A percentile compares a stretch with the other conserved stretches of the same genome.
Conservation (phyloP, 805 yeast species). For the Cyberlindnera xylosilytica region DNA sequence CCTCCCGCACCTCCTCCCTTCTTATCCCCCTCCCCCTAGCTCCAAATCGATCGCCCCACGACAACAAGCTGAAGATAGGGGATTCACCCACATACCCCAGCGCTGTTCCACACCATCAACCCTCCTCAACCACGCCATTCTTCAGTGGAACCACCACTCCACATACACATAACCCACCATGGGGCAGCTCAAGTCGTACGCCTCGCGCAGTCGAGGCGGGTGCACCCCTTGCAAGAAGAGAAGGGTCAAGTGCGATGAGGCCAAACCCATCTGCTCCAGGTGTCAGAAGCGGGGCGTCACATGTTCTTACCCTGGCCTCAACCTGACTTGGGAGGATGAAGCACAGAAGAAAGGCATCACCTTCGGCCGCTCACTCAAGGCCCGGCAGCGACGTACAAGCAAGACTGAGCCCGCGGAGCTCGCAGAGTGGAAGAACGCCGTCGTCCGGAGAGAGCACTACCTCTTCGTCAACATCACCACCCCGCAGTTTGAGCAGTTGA, state of each 20-base stretch:
- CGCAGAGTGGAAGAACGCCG: slow-evolving; percentile 6
- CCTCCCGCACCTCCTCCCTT: too few species aligned
- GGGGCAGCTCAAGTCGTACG: slow-evolving; percentile 25
- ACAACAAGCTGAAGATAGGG: too few species aligned
- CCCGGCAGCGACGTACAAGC: slow-evolving; percentile 13
- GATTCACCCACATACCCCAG: too few species aligned
- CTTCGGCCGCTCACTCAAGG: slow-evolving; percentile 35
- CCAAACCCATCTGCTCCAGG: slow-evolving; percentile 31
- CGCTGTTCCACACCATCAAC: too few species aligned
- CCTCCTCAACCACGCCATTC: neutral
- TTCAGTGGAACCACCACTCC: neutral
- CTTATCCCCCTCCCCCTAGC: too few species aligned
- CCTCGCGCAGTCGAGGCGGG: slow-evolving; percentile 38
- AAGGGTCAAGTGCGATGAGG: slow-evolving; percentile 45
- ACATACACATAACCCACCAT: slow-evolving; percentile 12
- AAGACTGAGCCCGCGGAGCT: neutral
- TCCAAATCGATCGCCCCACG: too few species aligned
- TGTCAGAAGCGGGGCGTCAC: slow-evolving; percentile 29
- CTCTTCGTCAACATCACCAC: slow-evolving; percentile 12
- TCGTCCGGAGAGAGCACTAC: slow-evolving; percentile 13
- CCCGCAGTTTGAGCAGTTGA: slow-evolving; percentile 8
- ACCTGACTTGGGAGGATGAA: slow-evolving; percentile 36
- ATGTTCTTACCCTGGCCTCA: slow-evolving; percentile 21
- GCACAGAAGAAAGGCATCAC: slow-evolving; percentile 33
- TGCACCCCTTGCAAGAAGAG: slow-evolving; percentile 49